Base-by-base conservation (phyloP, 1,139 yeast species). In the Kluyveromyces sp. region DNA sequence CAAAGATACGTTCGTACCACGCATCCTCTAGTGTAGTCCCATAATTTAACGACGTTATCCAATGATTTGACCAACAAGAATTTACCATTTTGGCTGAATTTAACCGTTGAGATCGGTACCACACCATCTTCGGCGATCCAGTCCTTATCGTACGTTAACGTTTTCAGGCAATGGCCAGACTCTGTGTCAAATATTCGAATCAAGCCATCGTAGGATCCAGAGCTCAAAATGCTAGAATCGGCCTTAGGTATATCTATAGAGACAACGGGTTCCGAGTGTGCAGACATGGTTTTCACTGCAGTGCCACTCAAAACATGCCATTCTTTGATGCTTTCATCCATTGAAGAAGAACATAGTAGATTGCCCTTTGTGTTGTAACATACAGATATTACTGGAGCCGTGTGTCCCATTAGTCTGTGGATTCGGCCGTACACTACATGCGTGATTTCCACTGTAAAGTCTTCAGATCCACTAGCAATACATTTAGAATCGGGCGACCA, bases 181-280 rank as follows among this genome's bases (percentile, higher is more conserved):
- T 78, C 82, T 31, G 89, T 75, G 63, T 89, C 97, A 70, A 94
- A 92, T 30, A 92, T 66, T 44, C 98, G 70, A 29, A 86, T 80
- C 49, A 84, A 69, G 3, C 98, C 98, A 63, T 92, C 98, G 58
- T 83, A 85, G 3, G 95, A 83, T 0, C 94, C 94, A 50, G 95
- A 83, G 3, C 82, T 85, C 15, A 92, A 74, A 32, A 94, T 77
- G 0, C 95, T 75, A 40, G 92, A 85, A 57, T 92, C 98, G 43
- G 80, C 82, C 1, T 79, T 72, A 6, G 65, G 63, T 43, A 92
- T 67, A 51, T 85, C 79, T 1, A 89, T 69, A 0, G 86, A 74
- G 39, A 86, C 79, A 1, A 92, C 84, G 0, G 97, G 95, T 54
- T 88, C 97, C 0, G 95, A 78, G 62, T 92, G 98, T 0, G 98